Conservation (phyloP, 2,329 filamentous ascomycete genomes). For the Colletotrichum coccodes region DNA sequence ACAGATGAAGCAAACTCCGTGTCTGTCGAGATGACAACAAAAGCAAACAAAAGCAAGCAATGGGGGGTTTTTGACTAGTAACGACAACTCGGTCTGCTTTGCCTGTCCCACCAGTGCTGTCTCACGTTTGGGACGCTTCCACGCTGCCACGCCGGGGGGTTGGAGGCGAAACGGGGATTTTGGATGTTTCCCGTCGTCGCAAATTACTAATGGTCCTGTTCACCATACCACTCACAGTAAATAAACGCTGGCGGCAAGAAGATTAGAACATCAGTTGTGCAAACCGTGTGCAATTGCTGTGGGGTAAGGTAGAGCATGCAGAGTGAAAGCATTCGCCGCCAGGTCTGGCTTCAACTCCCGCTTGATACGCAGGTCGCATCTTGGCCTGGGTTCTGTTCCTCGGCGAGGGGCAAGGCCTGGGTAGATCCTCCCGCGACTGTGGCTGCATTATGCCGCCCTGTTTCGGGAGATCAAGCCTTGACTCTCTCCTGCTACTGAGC, state of each 20-base stretch:
- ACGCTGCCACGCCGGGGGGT: background rate
- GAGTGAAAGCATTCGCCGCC: background rate
- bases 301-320: background rate
- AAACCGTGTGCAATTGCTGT: background rate
- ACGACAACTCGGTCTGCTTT: background rate
- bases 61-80: background rate
- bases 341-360: constrained; percentile 2
- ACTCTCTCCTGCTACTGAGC: constrained; percentile 8
- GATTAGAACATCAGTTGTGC: background rate
- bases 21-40: background rate
- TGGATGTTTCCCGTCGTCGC: constrained; percentile 1
- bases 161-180: background rate
- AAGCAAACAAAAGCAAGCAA: background rate
- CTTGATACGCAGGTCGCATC: background rate
- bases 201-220: background rate
- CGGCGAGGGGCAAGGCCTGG: background rate
- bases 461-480: constrained; percentile 20
- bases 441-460: constrained; percentile 15
- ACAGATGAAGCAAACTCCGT: background rate
- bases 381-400: constrained; percentile 5
- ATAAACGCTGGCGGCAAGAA: background rate
- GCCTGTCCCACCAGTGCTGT: background rate
- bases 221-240: background rate
- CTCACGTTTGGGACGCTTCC: background rate
- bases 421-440: background rate